These are phyloP conservation scores for Penicillium flavigenum DNA, from an alignment of 495 filamentous ascomycete genomes.

Conservation along the genomic window DNA sequence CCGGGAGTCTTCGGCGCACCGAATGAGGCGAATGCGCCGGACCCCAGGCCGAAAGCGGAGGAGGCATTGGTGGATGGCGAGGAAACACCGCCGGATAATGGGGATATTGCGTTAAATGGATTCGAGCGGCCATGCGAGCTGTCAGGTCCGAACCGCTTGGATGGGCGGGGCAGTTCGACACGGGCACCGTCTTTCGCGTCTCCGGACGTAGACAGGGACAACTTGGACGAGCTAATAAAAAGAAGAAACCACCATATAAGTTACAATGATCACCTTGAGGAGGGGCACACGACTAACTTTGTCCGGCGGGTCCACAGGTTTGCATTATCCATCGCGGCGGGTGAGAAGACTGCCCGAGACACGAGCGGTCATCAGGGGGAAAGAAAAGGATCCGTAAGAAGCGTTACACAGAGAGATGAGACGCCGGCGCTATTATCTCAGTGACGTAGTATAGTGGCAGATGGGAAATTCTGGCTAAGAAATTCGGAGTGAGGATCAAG, in stretches of 20 bases:
- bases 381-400: conserved; percentile 22
- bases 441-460: conserved; percentile 12
- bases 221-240: conserved; percentile 70
- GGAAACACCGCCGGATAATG: conserved; percentile 66
- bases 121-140: conserved; percentile 78
- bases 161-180: conserved; percentile 63
- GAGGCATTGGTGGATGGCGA: conserved; percentile 87
- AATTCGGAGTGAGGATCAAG: conserved; percentile 1
- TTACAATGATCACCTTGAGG: conserved; percentile 12
- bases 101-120: conserved; percentile 80
- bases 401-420: conserved; percentile 23
- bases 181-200: conserved; percentile 60
- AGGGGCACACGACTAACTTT: conserved; percentile 60
- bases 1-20: conserved; percentile 89
- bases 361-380: conserved; percentile 44
- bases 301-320: conserved; percentile 88
- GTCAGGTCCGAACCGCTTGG: conserved; percentile 75
- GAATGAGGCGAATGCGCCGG: conserved; percentile 95
- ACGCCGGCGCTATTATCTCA: conserved; percentile 11
- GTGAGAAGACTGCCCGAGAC: conserved; percentile 42
- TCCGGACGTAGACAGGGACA: conserved; percentile 78
- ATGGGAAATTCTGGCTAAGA: conserved; percentile 7
- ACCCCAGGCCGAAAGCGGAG: conserved; percentile 88
- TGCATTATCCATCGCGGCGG: conserved; percentile 61
- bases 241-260: conserved; percentile 8